phyloP scores from a whole-genome alignment of 2,329 filamentous ascomycete species.

The Cryphonectria japonica region DNA sequence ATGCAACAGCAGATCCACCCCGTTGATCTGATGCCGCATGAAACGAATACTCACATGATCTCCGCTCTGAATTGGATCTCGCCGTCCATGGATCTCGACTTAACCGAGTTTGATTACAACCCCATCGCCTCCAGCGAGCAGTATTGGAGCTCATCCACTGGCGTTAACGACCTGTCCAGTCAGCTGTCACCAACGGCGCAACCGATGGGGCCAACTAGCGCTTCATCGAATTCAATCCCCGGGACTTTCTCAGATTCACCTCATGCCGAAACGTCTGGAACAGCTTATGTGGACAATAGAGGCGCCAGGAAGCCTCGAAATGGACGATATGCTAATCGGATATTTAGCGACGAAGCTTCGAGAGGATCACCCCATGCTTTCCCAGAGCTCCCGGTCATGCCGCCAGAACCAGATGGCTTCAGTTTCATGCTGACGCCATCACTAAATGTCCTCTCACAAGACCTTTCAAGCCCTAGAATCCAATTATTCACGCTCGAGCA shows the following conservation, averaged over 20 bases:
- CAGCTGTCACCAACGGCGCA: slow-evolving; percentile 7
- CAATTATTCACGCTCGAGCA: slow-evolving; percentile 8
- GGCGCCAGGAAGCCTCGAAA: slow-evolving; percentile 22
- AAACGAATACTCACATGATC: slow-evolving; percentile 21
- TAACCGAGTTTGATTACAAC: slow-evolving; percentile 21
- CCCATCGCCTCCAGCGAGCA: slow-evolving; percentile 16
- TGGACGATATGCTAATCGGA: slow-evolving; percentile 19
- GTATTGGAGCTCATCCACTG: slow-evolving; percentile 18
- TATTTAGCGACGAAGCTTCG: neutral
- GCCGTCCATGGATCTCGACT: slow-evolving; percentile 21
- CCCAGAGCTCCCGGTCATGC: neutral
- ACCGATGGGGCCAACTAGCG: neutral
- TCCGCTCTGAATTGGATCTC: slow-evolving; percentile 25
- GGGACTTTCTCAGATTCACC: neutral
- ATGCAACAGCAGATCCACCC: slow-evolving; percentile 11
- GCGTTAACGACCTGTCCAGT: neutral
- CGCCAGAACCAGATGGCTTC: slow-evolving; percentile 14
- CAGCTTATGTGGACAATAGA: slow-evolving; percentile 22
- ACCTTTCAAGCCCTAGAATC: neutral
- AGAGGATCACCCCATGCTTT: neutral
- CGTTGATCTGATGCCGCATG: slow-evolving; percentile 6
- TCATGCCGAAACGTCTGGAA: slow-evolving; percentile 11
- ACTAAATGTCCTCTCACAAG: neutral
- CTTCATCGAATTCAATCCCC: neutral
- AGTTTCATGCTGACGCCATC: neutral